Percentiles rank a stretch among this genome's conserved stretches.
Evolutionary conservation across 2,329 filamentous ascomycete genomes (phyloP).

Genomic region (Calonectria crousiana): DNA sequence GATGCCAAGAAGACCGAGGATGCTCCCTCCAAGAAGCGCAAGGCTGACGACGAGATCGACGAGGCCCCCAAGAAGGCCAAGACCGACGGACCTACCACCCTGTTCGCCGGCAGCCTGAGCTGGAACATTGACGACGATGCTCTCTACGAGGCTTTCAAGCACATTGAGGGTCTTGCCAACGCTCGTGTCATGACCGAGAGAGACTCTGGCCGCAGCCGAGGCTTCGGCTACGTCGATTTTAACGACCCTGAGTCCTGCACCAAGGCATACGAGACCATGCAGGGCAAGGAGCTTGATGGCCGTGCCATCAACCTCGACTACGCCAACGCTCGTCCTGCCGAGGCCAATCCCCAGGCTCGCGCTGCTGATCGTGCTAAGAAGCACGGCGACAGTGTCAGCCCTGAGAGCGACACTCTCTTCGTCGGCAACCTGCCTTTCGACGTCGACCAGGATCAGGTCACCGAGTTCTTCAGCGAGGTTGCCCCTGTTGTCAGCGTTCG

Average conservation of each 20-base stretch:
- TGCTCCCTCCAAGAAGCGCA: slow-evolving; percentile 60
- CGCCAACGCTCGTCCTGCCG: slow-evolving; percentile 74
- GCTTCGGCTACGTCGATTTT: slow-evolving; percentile 95
- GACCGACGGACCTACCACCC: slow-evolving; percentile 70
- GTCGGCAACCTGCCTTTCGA: slow-evolving; percentile 92
- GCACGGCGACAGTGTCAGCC: slow-evolving; percentile 84
- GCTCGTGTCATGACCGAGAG: slow-evolving; percentile 88
- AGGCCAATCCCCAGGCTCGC: slow-evolving; percentile 65
- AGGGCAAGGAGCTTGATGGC: slow-evolving; percentile 79
- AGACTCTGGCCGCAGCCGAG: slow-evolving; percentile 84
- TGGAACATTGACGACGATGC: slow-evolving; percentile 91
- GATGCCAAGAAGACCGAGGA: slow-evolving; percentile 53
- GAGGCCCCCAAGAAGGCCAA: slow-evolving; percentile 76
- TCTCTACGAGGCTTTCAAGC: slow-evolving; percentile 84
- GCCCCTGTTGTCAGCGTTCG: slow-evolving; percentile 82
- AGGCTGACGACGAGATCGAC: slow-evolving; percentile 62
- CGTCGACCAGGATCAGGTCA: slow-evolving; percentile 80
- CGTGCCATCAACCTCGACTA: slow-evolving; percentile 84
- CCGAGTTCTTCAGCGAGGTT: slow-evolving; percentile 79
- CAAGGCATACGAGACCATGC: slow-evolving; percentile 80
- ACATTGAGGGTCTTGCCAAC: slow-evolving; percentile 78
- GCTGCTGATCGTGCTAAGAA: slow-evolving; percentile 73
- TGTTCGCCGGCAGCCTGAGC: slow-evolving; percentile 91
- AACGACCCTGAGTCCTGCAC: slow-evolving; percentile 73
- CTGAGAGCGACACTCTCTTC: slow-evolving; percentile 88